Percentiles rank a stretch among this genome's conserved stretches.
phyloP scores from a whole-genome alignment of 208 protist genomes.

The Jaenimonas drosophilae region DNA sequence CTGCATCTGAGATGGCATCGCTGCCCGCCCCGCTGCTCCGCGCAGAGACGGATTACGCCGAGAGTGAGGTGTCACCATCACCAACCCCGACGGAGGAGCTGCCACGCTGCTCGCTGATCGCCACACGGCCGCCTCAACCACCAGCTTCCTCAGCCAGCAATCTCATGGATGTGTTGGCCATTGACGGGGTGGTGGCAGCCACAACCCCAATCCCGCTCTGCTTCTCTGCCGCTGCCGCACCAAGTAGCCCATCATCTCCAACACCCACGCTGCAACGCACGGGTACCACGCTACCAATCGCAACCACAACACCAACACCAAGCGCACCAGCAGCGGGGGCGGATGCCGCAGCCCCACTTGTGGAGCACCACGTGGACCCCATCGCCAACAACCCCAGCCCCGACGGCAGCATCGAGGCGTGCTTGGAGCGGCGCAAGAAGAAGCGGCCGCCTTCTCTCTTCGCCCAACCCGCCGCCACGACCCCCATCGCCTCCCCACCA shows the following conservation, averaged over 20 bases:
- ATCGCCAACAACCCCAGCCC: neutral
- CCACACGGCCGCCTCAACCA: no score
- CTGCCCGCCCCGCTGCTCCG: neutral
- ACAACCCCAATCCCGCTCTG: no score
- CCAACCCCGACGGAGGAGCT: no score
- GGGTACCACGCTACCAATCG: neutral
- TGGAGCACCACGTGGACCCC: neutral
- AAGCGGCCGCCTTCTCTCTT: constrained; percentile 49
- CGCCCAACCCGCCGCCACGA: neutral
- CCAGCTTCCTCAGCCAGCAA: no score
- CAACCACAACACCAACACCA: neutral
- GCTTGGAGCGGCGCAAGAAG: constrained; percentile 15
- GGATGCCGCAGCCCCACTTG: neutral
- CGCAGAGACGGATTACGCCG: neutral
- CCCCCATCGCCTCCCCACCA: neutral
- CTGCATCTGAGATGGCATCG: neutral
- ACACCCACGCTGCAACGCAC: neutral
- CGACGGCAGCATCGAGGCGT: constrained; percentile 2
- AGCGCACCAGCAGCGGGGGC: neutral
- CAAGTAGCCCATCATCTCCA: neutral
- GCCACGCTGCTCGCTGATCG: no score
- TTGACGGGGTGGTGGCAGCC: no score
- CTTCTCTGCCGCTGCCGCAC: no score
- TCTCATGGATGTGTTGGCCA: no score
- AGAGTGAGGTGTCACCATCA: no score